These are phyloP conservation scores for Podospora anserina DNA, from an alignment of 495 filamentous ascomycete genomes.

Conservation along the genomic window DNA sequence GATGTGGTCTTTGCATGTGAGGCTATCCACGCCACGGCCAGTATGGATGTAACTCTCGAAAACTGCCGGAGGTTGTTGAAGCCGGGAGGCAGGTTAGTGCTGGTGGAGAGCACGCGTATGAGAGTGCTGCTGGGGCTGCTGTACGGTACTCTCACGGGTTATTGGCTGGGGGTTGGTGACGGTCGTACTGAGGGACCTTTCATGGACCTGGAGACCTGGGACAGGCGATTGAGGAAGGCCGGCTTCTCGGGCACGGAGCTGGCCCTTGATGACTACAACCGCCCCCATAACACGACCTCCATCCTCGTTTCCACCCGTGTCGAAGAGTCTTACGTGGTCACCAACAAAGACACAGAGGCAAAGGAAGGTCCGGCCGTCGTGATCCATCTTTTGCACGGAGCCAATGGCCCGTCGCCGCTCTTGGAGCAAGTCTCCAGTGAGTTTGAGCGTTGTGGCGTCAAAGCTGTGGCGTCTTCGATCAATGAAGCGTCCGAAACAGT, in stretches of 20 bases:
- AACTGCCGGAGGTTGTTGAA: constrained; percentile 45
- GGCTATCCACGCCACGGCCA: constrained; percentile 46
- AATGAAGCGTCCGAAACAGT: too few species aligned
- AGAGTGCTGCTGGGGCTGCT: constrained; percentile 27
- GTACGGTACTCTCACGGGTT: constrained; percentile 42
- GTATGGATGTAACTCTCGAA: constrained; percentile 36
- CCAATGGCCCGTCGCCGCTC: too few species aligned
- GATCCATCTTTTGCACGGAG: too few species aligned
- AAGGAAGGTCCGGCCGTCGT: too few species aligned
- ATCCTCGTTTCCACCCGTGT: too few species aligned
- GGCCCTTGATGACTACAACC: too few species aligned
- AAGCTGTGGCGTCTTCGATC: too few species aligned
- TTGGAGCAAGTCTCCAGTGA: too few species aligned
- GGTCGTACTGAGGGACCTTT: constrained; percentile 34
- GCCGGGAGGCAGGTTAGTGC: constrained; percentile 49
- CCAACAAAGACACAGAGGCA: too few species aligned
- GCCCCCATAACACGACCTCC: too few species aligned
- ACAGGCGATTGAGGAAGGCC: constrained; percentile 29
- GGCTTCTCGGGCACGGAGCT: constrained; percentile 33
- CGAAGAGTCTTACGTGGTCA: too few species aligned
- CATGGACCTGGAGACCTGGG: constrained; percentile 37
- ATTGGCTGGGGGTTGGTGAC: constrained; percentile 50
- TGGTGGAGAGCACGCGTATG: constrained; percentile 42
- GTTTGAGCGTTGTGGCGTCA: too few species aligned
- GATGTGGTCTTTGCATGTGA: constrained; percentile 47